Evolutionary conservation across 306 rosid species (phyloP).

Genomic region (Castanea mollissima): DNA sequence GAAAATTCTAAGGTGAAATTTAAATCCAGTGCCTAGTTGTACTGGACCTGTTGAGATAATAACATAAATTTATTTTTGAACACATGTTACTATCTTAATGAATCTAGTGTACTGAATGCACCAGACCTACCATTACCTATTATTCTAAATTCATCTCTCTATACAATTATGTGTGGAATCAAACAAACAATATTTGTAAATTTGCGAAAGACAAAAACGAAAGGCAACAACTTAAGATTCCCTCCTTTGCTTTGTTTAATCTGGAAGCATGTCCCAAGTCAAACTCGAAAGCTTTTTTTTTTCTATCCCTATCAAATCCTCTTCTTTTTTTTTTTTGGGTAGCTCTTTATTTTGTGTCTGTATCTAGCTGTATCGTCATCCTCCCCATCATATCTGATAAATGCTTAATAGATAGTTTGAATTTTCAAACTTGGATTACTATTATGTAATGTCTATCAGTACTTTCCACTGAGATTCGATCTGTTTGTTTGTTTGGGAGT

Average conservation of each 20-base stretch:
- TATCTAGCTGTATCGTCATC: conserved; percentile 22
- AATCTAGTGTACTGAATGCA: rapidly evolving
- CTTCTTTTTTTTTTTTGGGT: background rate
- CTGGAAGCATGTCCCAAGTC: conserved; percentile 34
- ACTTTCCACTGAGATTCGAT: background rate
- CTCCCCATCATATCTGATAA: background rate
- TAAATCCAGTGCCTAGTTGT: too few species aligned
- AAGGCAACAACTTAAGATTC: conserved; percentile 25
- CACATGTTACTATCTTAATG: too few species aligned
- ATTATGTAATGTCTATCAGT: background rate
- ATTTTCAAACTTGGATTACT: background rate
- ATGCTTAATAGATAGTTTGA: background rate
- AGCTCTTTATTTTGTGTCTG: conserved; percentile 15
- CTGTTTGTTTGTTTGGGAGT: background rate
- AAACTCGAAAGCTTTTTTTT: conserved; percentile 21
- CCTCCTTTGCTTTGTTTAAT: conserved; percentile 24
- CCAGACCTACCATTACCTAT: background rate
- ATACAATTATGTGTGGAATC: conserved; percentile 41
- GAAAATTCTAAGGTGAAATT: too few species aligned
- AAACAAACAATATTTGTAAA: conserved; percentile 22
- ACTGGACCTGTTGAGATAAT: too few species aligned
- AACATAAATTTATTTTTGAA: rapidly evolving
- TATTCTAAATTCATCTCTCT: conserved; percentile 12
- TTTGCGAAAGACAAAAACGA: background rate
- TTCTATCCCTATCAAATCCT: conserved; percentile 21